Evolutionary conservation across 495 filamentous ascomycete genomes (phyloP), one percentile per base, ranked within the genome.

Genomic region (Podospora tetraspora): DNA sequence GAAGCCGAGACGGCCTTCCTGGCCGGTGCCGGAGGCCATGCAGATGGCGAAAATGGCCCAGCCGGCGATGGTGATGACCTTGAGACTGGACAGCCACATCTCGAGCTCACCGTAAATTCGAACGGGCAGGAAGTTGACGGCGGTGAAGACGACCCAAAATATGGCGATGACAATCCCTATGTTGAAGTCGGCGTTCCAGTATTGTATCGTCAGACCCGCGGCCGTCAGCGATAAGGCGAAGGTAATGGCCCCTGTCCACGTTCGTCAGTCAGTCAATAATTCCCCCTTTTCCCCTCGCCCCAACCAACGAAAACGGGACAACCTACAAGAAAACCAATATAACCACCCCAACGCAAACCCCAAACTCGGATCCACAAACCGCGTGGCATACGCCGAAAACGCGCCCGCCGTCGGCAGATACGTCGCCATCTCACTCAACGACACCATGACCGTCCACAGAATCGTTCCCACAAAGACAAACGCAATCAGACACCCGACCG

Each of bases 311-410:
- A 43, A 21, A 8, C 57, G 25, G 11, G 43, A 71, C 3, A 57
- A 70, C 69, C 64, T 32, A 73, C 80, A 82, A 58, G 76, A 81
- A 60, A 83, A 82, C 83, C 80, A 84, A 67, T 84, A 84, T 62
- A 81, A 76, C 90, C 91, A 94, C 29, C 90, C 91, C 75, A 93
- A 88, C 22, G 91, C 86, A 73, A 94, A 93, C 52, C 91, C 91
- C 70, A 94, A 77, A 68, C 89, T 89, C 37, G 86, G 84, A 70
- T 93, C 90, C 66, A 90, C 84, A 66, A 92, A 89, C 58, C 91
- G 85, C 52, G 89, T 84, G 61, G 89, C 89, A 73, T 91, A 94
- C 52, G 90, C 81, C 23, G 91, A 90, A 72, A 93, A 92, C 9
- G 89, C 86, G 65, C 92, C 91, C 16, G 90, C 86, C 29, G 93